Evolutionary conservation across 192 early-diverging fungal species (phyloP), one percentile per base, ranked within the genome.

Genomic region (Paraglomus brasilianum): DNA sequence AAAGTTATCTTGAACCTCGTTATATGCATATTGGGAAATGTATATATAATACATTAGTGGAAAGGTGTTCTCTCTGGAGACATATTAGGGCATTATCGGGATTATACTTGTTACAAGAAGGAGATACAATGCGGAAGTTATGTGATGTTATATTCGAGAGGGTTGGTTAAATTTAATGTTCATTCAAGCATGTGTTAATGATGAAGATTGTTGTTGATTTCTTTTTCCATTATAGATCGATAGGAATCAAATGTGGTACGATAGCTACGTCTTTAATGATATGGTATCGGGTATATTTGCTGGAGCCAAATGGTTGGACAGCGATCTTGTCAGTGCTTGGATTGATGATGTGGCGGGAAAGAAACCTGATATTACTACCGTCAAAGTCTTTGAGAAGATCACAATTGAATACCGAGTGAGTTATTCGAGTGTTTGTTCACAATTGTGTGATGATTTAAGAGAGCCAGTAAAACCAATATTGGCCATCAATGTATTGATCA

Each of bases 91-190:
- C 47, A 10, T 63, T 80, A n/a, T 44, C 73, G 4, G 70, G 73
- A n/a, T 38, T 80, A 8, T 80, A 77, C 60, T 49, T 80, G 6
- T 72, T 80, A 76, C 59, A 77, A 5, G 69, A 77, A 66, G 73
- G 73, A 19, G 76, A 77, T 48, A 11, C 77, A 51, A 80, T 80
- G 76, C 68, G 77, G 46, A 49, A 24, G n/a, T 74, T 80, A 49
- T 65, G 69, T 22, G 70, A 80, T 49, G 41, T 57, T 8, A 4
- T 80, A 4, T 80, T 80, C 48, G 60, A 68, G 6, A 67, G 64
- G 60, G 65, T 64, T 46, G 14, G 64, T 51, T 8, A 15, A 21
- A 38, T 5, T 21, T 24, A 22, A 36, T 13, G 21, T 60, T 60
- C n/a, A 7, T 39, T 42, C 19, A 14, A 43, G 14, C 17, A 60